phyloP scores from a whole-genome alignment of 257 asterid species.

The Capsicum baccatum region DNA sequence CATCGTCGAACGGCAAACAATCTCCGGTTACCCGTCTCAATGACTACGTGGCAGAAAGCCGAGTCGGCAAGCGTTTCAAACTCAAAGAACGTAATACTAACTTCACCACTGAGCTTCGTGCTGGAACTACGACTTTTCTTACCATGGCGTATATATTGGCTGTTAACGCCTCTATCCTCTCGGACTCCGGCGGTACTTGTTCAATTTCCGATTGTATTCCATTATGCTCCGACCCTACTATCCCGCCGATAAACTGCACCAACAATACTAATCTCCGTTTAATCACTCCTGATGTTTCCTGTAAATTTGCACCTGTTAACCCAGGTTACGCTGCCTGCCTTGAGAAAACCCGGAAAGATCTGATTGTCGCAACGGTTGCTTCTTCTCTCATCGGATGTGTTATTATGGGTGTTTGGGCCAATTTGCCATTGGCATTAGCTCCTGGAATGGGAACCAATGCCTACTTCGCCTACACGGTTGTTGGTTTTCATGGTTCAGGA shows the following conservation, averaged over 20 bases:
- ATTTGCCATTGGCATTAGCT: slow-evolving; percentile 78
- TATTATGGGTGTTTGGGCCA: slow-evolving; percentile 82
- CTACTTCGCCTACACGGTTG: slow-evolving; percentile 89
- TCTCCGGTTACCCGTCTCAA: slow-evolving; percentile 59
- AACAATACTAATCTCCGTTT: slow-evolving; percentile 49
- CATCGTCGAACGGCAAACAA: slow-evolving; percentile 29
- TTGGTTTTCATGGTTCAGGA: slow-evolving; percentile 95
- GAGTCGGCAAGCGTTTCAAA: slow-evolving; percentile 72
- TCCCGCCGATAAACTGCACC: slow-evolving; percentile 53
- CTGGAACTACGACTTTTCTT: slow-evolving; percentile 96
- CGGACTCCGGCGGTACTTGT: slow-evolving; percentile 96
- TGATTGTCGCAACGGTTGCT: slow-evolving; percentile 88
- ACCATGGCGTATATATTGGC: slow-evolving; percentile 99
- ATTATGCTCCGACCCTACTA: slow-evolving; percentile 67
- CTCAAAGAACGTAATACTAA: slow-evolving; percentile 73
- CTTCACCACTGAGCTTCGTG: slow-evolving; percentile 97
- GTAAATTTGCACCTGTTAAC: slow-evolving; percentile 83
- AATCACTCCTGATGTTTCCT: slow-evolving; percentile 60
- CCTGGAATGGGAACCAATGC: slow-evolving; percentile 98
- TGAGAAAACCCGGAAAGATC: slow-evolving; percentile 63
- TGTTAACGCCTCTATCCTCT: slow-evolving; percentile 87
- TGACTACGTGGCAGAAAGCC: slow-evolving; percentile 54
- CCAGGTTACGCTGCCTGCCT: slow-evolving; percentile 90
- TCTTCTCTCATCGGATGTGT: slow-evolving; percentile 80
- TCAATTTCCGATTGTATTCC: slow-evolving; percentile 85